Percentiles rank a stretch among this genome's conserved stretches.
These are phyloP conservation scores for Neopestalotiopsis clavispora DNA, from an alignment of 2,329 filamentous ascomycete species.

Conservation along the genomic window DNA sequence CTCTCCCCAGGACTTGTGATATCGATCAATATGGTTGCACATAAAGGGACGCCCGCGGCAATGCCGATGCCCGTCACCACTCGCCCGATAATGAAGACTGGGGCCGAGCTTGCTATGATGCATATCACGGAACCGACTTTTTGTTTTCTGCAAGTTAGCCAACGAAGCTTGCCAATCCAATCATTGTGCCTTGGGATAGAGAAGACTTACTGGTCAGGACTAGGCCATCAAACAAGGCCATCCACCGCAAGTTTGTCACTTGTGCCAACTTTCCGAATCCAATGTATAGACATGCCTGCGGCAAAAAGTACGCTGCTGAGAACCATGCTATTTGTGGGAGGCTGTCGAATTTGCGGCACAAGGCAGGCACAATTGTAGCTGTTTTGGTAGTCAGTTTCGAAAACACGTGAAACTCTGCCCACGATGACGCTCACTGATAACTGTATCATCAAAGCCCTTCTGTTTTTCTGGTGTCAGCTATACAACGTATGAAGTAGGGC, in stretches of 20 bases:
- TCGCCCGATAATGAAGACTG: conserved; percentile 18
- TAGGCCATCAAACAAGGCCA: conserved; percentile 15
- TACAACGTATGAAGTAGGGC: neutral
- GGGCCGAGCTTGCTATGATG: conserved; percentile 16
- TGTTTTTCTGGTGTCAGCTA: neutral
- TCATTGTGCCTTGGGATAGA: neutral
- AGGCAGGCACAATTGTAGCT: conserved; percentile 13
- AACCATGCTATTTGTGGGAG: conserved; percentile 20
- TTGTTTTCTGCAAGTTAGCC: neutral
- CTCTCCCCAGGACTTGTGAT: conserved; percentile 19
- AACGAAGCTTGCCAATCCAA: neutral
- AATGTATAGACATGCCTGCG: conserved; percentile 19
- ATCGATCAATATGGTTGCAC: conserved; percentile 17
- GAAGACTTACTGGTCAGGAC: conserved; percentile 10
- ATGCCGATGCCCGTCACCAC: conserved; percentile 18
- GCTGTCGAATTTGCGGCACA: conserved; percentile 17
- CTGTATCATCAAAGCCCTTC: conserved; percentile 20
- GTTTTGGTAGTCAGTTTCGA: neutral
- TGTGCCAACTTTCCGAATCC: conserved; percentile 18
- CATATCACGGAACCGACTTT: conserved; percentile 18
- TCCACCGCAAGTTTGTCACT: conserved; percentile 16
- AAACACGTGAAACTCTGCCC: neutral
- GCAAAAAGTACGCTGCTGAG: conserved; percentile 20
- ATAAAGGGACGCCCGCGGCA: conserved; percentile 17
- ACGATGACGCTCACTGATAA: conserved; percentile 15